A percentile compares a stretch with the other conserved stretches of the same genome.
phyloP scores from a whole-genome alignment of 2,329 filamentous ascomycete species.

The Aspergillus sp. region DNA sequence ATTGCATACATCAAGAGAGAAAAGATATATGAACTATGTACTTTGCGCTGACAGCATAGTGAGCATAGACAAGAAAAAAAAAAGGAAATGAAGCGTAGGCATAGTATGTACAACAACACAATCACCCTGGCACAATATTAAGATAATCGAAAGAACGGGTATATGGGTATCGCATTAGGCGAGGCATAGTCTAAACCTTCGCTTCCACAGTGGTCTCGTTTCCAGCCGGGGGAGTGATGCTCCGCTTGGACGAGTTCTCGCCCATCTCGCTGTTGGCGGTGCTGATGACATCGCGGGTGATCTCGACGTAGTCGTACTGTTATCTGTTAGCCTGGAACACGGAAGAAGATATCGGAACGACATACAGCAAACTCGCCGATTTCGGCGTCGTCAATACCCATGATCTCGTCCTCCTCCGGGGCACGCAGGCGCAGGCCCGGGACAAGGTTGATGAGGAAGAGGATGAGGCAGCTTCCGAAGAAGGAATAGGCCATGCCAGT shows the following conservation, averaged over 20 bases:
- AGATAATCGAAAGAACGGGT: not conserved
- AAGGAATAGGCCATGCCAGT: slow-evolving; percentile 77
- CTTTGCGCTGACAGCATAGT: too few relatives aligned
- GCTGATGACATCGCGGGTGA: slow-evolving; percentile 65
- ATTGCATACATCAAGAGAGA: too few relatives aligned
- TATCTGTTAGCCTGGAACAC: slow-evolving; percentile 5
- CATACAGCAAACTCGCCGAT: slow-evolving; percentile 84
- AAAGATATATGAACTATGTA: too few relatives aligned
- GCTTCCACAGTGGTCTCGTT: slow-evolving; percentile 4
- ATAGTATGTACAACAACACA: too few relatives aligned
- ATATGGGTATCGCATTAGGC: not conserved
- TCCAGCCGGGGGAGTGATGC: slow-evolving; percentile 23
- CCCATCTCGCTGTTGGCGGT: slow-evolving; percentile 17
- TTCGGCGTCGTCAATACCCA: slow-evolving; percentile 85
- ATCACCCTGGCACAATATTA: not conserved
- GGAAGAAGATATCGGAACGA: slow-evolving; percentile 12
- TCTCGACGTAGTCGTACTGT: slow-evolving; percentile 83
- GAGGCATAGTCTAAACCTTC: not conserved
- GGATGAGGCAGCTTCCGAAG: slow-evolving; percentile 70
- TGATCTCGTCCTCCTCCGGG: slow-evolving; percentile 72
- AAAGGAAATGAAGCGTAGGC: too few relatives aligned
- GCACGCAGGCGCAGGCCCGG: slow-evolving; percentile 73
- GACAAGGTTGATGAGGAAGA: slow-evolving; percentile 75
- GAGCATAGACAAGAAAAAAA: too few relatives aligned
- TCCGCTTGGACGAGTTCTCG: slow-evolving; percentile 29